Conservation (phyloP, 2,329 filamentous ascomycete genomes). For the Apiospora pterosperma region DNA sequence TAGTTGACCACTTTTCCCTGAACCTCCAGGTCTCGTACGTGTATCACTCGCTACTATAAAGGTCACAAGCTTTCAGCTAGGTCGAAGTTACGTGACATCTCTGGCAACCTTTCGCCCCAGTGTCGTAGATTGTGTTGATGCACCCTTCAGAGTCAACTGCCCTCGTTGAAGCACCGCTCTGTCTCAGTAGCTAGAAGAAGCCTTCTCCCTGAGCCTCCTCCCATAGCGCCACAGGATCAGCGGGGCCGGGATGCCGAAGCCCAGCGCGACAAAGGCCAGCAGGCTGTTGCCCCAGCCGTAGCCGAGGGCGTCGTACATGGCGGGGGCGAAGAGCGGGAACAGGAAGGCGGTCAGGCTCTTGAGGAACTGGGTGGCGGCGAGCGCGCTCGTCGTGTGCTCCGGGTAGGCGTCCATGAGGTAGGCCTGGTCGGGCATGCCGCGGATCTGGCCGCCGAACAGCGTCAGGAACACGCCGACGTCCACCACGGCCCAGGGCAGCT, state of each 20-base stretch:
- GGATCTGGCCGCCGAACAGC: conserved; percentile 29
- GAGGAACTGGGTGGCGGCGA: conserved; percentile 43
- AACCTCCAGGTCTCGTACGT: too few species aligned
- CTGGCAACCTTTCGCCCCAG: too few species aligned
- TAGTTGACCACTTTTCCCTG: too few species aligned
- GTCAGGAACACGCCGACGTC: conserved; percentile 32
- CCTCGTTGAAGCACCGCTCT: too few species aligned
- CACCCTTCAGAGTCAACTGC: too few species aligned
- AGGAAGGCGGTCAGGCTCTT: conserved; percentile 42
- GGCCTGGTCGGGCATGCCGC: conserved; percentile 25
- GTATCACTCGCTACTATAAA: too few species aligned
- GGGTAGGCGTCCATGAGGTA: conserved; percentile 44
- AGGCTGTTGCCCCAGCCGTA: conserved; percentile 40
- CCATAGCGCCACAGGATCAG: conserved; percentile 44
- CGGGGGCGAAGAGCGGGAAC: conserved; percentile 47
- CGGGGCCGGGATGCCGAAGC: conserved; percentile 37
- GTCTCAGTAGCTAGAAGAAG: conserved; percentile 14
- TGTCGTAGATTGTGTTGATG: too few species aligned
- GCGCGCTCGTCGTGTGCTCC: conserved; percentile 43
- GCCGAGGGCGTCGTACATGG: conserved; percentile 33
- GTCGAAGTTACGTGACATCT: too few species aligned
- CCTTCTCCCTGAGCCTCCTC: conserved; percentile 25
- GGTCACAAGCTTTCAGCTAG: too few species aligned
- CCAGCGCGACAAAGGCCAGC: conserved; percentile 41
- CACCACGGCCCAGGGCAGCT: conserved; percentile 34